These are phyloP conservation scores for Blumeria hordei DNA, from an alignment of 2,329 filamentous ascomycete species.

Conservation along the genomic window DNA sequence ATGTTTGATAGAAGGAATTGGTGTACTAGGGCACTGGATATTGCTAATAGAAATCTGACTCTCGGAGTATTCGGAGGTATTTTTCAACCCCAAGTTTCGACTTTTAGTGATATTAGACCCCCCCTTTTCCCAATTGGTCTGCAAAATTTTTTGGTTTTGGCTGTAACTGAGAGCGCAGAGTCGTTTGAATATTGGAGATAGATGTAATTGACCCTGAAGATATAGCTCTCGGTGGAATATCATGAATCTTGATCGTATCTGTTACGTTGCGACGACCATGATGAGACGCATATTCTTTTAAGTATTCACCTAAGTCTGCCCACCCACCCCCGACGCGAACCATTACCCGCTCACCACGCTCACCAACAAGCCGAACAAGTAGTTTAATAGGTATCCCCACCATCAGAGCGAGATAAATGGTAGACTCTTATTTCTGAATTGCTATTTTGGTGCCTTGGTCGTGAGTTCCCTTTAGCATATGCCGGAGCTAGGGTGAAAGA, in stretches of 20 bases:
- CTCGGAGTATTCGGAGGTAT: background rate
- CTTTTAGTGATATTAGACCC: conserved; percentile 12
- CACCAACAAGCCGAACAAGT: conserved; percentile 78
- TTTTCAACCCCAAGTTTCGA: conserved; percentile 5
- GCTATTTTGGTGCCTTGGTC: conserved; percentile 23
- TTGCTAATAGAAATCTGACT: background rate
- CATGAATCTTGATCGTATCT: conserved; percentile 33
- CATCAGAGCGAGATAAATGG: conserved; percentile 63
- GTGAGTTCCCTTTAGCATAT: conserved; percentile 19
- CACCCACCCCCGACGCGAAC: conserved; percentile 95
- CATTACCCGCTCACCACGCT: conserved; percentile 82
- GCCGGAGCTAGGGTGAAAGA: conserved; percentile 47
- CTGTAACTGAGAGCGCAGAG: conserved; percentile 18
- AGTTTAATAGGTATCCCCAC: conserved; percentile 75
- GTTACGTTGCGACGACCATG: conserved; percentile 47
- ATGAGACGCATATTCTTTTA: conserved; percentile 80
- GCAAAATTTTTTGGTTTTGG: conserved; percentile 9
- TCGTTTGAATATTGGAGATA: conserved; percentile 7
- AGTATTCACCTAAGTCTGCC: conserved; percentile 86
- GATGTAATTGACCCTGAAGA: conserved; percentile 8
- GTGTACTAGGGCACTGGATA: conserved; percentile 9
- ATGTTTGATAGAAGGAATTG: conserved; percentile 5
- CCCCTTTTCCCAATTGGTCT: conserved; percentile 10
- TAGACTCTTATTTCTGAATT: conserved; percentile 73
- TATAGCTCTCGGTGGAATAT: conserved; percentile 19